Evolutionary conservation across 2,329 filamentous ascomycete species (phyloP), one percentile per base, ranked within the genome.

Genomic region (Verticillium tricorpus): DNA sequence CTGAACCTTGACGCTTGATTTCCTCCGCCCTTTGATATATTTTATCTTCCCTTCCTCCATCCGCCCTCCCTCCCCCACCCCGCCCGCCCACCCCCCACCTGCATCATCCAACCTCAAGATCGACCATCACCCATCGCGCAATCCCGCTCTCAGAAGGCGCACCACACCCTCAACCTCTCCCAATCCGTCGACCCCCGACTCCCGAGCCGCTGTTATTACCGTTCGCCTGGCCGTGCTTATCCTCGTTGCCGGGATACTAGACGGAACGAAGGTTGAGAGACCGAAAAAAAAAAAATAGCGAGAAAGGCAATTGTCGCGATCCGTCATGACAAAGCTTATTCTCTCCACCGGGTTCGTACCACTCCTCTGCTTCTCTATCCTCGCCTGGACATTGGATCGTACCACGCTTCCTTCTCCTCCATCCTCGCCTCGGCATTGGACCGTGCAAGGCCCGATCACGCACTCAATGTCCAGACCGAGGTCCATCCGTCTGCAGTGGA

Each of bases 341-440:
- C 85, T 96, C 60, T 96, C 91, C 61, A 96, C 92, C 67, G 92
- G 90, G 92, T 95, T 84, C 70, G 89, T 78, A 62, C 58, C 25
- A 54, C 57, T 39, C 57, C 50, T 22, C 45, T 8, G 35, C 17
- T 61, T 56, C 37, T 59, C 56, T 59, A 57, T 64, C 59, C 56
- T 58, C 56, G 60, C 60, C 61, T 63, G 66, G 68, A 70, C 66
- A 70, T 70, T 65, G 62, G 65, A 65, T 66, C 56, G 14, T 17
- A 35, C 56, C 19, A 57, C 25, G 28, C 28, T 28, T 5, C 28
- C 28, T 8, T 32, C 17, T 61, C 56, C 37, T 59, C 56, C 58
- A 57, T 65, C 59, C 34, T 35, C 34, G 34, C 9, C 34, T 35
- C 34, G 34, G 14, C 34, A n/a, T n/a, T 50, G 8, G 40, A 50